These are phyloP conservation scores for Ganoderma boninense DNA, from an alignment of 1,284 basidiomycete genomes.

Conservation along the genomic window DNA sequence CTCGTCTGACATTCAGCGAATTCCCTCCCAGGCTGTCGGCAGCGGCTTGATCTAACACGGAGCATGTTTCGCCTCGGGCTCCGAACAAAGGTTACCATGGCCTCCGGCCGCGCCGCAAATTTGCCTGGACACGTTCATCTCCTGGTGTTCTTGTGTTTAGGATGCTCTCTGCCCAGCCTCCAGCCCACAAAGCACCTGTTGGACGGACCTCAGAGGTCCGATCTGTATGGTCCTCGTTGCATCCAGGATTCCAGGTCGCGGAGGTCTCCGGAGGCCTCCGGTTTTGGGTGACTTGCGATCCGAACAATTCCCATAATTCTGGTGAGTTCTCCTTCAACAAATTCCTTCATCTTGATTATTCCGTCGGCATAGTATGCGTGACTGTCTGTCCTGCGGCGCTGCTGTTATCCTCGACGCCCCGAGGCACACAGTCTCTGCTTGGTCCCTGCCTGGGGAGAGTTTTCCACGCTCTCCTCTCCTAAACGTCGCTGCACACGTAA, in stretches of 20 bases:
- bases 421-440: not conserved
- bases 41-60: not conserved
- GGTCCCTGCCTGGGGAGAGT: not conserved
- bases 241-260: not conserved
- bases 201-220: not conserved
- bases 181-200: not conserved
- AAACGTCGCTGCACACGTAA: not conserved
- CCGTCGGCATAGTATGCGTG: not conserved
- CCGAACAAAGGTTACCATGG: not conserved
- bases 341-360: not conserved
- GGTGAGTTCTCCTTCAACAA: not conserved
- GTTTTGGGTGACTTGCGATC: not conserved
- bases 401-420: not conserved
- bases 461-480: not conserved
- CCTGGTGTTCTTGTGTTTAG: not conserved
- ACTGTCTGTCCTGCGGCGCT: not conserved
- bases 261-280: not conserved
- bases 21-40: not conserved
- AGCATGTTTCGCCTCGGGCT: not conserved
- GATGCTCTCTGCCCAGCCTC: not conserved
- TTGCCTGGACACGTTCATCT: conserved; percentile 3
- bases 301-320: not conserved
- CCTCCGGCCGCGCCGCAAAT: not conserved
- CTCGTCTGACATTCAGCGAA: not conserved
- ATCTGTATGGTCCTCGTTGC: not conserved